Conservation (phyloP, 1,284 basidiomycete genomes). For the Tremellales sp. region DNA sequence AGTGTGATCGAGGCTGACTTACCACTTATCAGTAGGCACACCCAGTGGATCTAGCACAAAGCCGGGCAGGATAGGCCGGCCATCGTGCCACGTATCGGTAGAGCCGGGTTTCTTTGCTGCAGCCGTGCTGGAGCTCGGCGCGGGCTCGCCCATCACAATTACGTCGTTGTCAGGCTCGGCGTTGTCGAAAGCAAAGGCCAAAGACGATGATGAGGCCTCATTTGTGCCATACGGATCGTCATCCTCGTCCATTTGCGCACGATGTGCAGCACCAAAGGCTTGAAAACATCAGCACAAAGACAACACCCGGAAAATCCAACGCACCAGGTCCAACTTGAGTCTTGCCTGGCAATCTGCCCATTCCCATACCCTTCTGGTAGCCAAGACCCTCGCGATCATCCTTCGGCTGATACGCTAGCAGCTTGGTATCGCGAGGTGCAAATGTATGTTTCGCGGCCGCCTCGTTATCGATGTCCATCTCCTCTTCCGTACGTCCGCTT, state of each 20-base stretch:
- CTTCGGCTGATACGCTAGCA: conserved; percentile 63
- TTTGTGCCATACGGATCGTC: conserved; percentile 70
- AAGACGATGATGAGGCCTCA: conserved; percentile 44
- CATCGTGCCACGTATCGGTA: conserved; percentile 60
- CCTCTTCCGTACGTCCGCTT: conserved; percentile 40
- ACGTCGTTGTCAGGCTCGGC: conserved; percentile 63
- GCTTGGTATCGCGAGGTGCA: conserved; percentile 71
- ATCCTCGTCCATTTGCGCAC: conserved; percentile 72
- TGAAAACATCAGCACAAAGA: background rate
- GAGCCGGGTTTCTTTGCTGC: background rate
- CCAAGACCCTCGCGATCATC: conserved; percentile 76
- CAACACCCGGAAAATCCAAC: conserved; percentile 1
- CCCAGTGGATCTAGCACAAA: conserved; percentile 69
- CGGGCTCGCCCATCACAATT: conserved; percentile 35
- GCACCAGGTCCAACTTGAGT: conserved; percentile 13
- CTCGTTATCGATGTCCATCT: conserved; percentile 58
- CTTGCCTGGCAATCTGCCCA: conserved; percentile 48
- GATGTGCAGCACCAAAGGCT: conserved; percentile 53
- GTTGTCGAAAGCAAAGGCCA: conserved; percentile 65
- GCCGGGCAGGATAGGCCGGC: conserved; percentile 65
- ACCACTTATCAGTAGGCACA: conserved; percentile 70
- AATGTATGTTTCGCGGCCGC: conserved; percentile 82
- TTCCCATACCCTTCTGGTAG: conserved; percentile 61
- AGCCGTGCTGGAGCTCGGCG: conserved; percentile 6
- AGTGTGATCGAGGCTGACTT: conserved; percentile 31